Evolutionary conservation across 2,329 filamentous ascomycete genomes (phyloP).

Genomic region (Biscogniauxia mediterranea): DNA sequence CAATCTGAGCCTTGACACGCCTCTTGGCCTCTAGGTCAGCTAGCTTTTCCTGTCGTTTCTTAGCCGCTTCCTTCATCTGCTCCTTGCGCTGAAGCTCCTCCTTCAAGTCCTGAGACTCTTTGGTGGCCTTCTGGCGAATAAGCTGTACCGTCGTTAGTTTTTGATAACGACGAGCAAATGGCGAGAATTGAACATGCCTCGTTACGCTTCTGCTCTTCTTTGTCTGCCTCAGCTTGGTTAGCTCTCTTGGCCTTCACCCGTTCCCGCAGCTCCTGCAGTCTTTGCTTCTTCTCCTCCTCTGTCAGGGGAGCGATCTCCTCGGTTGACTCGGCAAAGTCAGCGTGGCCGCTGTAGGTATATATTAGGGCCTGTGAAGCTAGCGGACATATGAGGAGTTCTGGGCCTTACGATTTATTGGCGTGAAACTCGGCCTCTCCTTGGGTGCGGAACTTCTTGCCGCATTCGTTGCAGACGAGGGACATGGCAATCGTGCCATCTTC

Average conservation of each 20-base stretch:
- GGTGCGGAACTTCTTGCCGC: conserved; percentile 84
- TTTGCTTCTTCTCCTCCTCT: conserved; percentile 85
- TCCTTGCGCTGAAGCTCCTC: conserved; percentile 87
- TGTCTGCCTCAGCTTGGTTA: conserved; percentile 67
- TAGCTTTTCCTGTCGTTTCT: conserved; percentile 83
- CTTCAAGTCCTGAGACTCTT: conserved; percentile 83
- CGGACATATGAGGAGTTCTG: too few species aligned
- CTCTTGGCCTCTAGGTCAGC: conserved; percentile 84
- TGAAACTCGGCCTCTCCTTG: conserved; percentile 84
- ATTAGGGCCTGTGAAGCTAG: conserved; percentile 13
- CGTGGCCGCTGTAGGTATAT: conserved; percentile 61
- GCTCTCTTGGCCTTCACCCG: conserved; percentile 73
- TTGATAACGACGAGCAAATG: not conserved
- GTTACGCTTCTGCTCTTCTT: conserved; percentile 79
- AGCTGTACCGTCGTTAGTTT: conserved; percentile 40
- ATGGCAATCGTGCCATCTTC: conserved; percentile 69
- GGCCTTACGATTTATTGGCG: conserved; percentile 73
- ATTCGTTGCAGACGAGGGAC: conserved; percentile 91
- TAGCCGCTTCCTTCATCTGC: conserved; percentile 84
- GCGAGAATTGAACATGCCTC: conserved; percentile 54
- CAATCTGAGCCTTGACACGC: conserved; percentile 88
- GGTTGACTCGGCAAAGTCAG: conserved; percentile 88
- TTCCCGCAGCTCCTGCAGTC: conserved; percentile 70
- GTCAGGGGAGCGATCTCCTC: conserved; percentile 90
- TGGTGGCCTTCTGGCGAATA: conserved; percentile 83